Conservation (phyloP, 768 basidiomycete genomes). For the Rhizopogon sp. region DNA sequence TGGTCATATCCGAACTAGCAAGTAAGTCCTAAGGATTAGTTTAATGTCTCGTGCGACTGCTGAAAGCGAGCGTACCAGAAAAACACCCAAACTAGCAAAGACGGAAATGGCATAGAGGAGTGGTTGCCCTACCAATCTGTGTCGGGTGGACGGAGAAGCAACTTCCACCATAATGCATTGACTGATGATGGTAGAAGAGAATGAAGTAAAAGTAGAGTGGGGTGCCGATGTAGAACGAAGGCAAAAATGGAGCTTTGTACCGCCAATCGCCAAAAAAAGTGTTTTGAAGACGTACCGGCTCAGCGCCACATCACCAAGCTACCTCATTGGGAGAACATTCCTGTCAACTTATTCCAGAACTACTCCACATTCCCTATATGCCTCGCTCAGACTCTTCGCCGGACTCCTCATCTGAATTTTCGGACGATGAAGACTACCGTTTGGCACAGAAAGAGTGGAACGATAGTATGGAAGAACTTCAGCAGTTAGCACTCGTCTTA, state of each 20-base stretch:
- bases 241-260: slow-evolving; percentile 1
- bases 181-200: slow-evolving; percentile 9
- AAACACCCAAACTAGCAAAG: slow-evolving; percentile 82
- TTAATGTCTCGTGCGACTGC: neutral
- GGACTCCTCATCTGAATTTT: slow-evolving; percentile 45
- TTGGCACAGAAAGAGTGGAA: slow-evolving; percentile 91
- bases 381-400: slow-evolving; percentile 56
- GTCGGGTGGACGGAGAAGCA: slow-evolving; percentile 23
- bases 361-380: slow-evolving; percentile 37
- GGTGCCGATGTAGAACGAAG: slow-evolving; percentile 3
- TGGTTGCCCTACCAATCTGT: slow-evolving; percentile 69
- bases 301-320: slow-evolving; percentile 14
- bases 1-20: slow-evolving; percentile 81
- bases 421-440: slow-evolving; percentile 67
- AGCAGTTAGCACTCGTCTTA: slow-evolving; percentile 74
- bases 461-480: slow-evolving; percentile 81
- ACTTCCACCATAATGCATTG: slow-evolving; percentile 50
- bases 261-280: slow-evolving; percentile 3
- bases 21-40: neutral
- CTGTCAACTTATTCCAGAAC: neutral
- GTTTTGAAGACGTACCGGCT: slow-evolving; percentile 6
- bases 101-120: slow-evolving; percentile 76
- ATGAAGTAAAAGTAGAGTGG: slow-evolving; percentile 5
- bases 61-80: slow-evolving; percentile 51
- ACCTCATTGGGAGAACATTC: neutral